Evolutionary conservation across 768 basidiomycete species (phyloP), one percentile per base, ranked within the genome.

Genomic region (Kwoniella dejecticola): DNA sequence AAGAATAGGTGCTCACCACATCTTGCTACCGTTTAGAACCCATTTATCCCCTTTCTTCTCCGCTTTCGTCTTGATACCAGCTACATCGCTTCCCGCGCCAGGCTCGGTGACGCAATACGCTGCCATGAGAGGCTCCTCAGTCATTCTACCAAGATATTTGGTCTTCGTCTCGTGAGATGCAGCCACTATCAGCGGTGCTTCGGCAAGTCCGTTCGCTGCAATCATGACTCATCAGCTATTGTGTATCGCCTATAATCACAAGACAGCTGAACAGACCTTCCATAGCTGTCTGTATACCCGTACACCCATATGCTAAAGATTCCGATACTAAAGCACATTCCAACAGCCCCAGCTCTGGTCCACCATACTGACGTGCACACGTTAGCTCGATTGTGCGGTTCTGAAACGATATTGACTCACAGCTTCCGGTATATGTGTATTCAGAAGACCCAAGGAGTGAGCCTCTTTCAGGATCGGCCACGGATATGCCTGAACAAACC

Each of bases 11-110:
- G 68, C 74, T 36, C 26, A 67, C 78, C 78, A 79, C 78, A 79
- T 79, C 70, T 79, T 79, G 31, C 65, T 71, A 2, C 78, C 78
- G 58, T 76, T 78, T 65, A 97, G 45, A 0, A 72, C 57, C 74
- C 74, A 75, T 10, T 64, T 67, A 19, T 68, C 71, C 13, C 61
- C 67, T 56, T 87, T 70, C 65, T 79, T 77, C 44, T 67, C 73
- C 0, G 80, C 80, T 50, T 66, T 70, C 11, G 80, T 81, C 50
- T 70, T 70, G 58, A 81, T 80, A 3, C 68, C 68, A n/a, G 79
- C 80, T 17, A 81, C 80, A 60, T 81, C 80, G 29, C 78, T 79
- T 4, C 80, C 80, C 2, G 80, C 80, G 21, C 72, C 71, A 1
- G 80, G 80, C 56, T 81, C 80, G 1, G 78, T 78, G 6, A 74